Base-by-base conservation (phyloP, 2,329 filamentous ascomycete genomes). In the Malbranchea zuffiana region DNA sequence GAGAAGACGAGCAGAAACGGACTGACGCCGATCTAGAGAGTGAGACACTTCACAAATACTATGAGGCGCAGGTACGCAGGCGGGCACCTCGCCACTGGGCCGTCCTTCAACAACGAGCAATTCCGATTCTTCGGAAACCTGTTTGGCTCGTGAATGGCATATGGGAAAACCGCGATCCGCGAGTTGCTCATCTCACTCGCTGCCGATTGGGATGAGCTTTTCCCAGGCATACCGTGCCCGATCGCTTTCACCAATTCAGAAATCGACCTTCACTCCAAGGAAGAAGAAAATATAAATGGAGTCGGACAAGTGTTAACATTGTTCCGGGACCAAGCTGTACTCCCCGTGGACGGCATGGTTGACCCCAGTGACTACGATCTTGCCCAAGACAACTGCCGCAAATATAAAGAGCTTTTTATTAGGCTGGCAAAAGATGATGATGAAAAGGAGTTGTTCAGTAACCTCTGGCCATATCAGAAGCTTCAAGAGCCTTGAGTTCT, bases 11-110 rank as follows among this genome's bases (percentile, higher is more conserved):
- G 31, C 42, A 56, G 24, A 50, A 43, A 20, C 30, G 31, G 18
- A 40, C 56, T 6, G 49, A 58, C 12, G 24, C 40, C 7, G 41
- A 56, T 40, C 21, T 57, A n/a, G 51, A 59, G 33, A 57, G 47
- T 19, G 50, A 59, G 37, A 56, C 35, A 0, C 38, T 55, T 0
- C 54, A 58, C 26, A 59, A 59, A 47, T 59, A 52, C 44, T 57
- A 58, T 38, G 49, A 57, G 34, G 49, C 51, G 11, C 50, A 50
- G 38, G 51, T 57, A 1, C 48, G 30, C 29, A 56, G 52, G 23
- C 47, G 48, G 6, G 47, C 50, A 3, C 51, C 54, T 34, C 35
- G 13, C 5, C 54, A 55, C 39, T 59, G 50, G 53, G 43, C 41
- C 6, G 45, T 51, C 15, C 46, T 58, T 12, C 21, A 49, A 28